Evolutionary conservation across 2,329 filamentous ascomycete species (phyloP).

Genomic region (Xylaria sp.): DNA sequence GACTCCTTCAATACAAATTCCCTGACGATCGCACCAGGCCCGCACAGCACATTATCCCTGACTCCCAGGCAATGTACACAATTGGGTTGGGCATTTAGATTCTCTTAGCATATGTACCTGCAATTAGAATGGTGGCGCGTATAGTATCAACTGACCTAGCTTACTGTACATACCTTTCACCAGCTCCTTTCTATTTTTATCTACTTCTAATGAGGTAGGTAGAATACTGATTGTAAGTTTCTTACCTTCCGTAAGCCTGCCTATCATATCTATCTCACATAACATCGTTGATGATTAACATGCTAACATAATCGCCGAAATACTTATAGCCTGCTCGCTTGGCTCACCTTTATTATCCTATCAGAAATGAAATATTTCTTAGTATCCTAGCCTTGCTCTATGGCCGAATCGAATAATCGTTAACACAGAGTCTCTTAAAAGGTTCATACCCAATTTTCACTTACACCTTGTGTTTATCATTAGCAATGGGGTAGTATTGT

Average conservation of each 20-base stretch:
- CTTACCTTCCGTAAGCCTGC: too few relatives aligned
- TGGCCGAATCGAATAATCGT: too few relatives aligned
- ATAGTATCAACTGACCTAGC: background rate
- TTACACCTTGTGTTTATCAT: background rate
- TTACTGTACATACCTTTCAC: background rate
- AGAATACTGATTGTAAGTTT: background rate
- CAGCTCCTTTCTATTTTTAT: conserved; percentile 2
- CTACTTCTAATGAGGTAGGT: background rate
- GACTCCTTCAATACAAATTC: conserved; percentile 1
- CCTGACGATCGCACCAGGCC: background rate
- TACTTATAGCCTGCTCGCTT: background rate
- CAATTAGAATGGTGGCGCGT: background rate
- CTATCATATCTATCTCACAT: background rate
- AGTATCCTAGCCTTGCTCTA: too few relatives aligned
- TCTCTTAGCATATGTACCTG: background rate
- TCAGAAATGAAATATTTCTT: background rate
- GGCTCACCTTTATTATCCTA: background rate
- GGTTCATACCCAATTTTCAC: background rate
- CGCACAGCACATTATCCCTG: background rate
- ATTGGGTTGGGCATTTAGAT: too few relatives aligned
- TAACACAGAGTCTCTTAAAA: background rate
- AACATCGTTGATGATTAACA: background rate
- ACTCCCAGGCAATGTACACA: background rate
- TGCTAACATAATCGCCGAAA: background rate
- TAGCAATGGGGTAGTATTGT: background rate